Conservation (phyloP, 495 filamentous ascomycete species). For the Xylaria flabelliformis region DNA sequence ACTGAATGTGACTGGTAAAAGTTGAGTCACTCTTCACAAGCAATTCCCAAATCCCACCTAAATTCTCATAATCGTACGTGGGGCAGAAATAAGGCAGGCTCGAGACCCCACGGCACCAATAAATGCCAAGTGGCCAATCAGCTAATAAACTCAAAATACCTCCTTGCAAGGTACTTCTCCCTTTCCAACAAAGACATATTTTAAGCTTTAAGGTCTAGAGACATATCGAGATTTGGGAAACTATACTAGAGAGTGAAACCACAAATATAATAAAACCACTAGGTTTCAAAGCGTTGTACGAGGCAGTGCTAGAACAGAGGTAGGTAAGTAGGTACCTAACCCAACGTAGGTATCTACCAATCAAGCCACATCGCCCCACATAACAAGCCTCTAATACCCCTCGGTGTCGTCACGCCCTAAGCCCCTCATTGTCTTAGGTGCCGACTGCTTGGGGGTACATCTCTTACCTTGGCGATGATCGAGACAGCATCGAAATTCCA, state of each 20-base stretch:
- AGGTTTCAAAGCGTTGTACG: neutral
- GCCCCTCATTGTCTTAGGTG: slow-evolving; percentile 7
- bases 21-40: slow-evolving; percentile 25
- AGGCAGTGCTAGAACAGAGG: neutral
- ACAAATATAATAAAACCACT: no score
- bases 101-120: neutral
- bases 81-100: neutral
- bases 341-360: neutral
- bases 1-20: neutral
- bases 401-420: slow-evolving; percentile 4
- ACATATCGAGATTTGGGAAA: no score
- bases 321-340: no score
- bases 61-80: slow-evolving; percentile 18
- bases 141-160: neutral
- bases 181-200: neutral
- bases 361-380: neutral
- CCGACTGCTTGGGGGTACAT: neutral
- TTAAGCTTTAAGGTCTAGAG: neutral
- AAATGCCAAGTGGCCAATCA: neutral
- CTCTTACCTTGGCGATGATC: neutral
- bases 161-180: neutral
- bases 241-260: no score
- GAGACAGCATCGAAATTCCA: neutral
- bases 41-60: slow-evolving; percentile 18
- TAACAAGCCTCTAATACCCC: neutral